Conservation (phyloP, 768 basidiomycete genomes). For the Trametes cinnabarina region DNA sequence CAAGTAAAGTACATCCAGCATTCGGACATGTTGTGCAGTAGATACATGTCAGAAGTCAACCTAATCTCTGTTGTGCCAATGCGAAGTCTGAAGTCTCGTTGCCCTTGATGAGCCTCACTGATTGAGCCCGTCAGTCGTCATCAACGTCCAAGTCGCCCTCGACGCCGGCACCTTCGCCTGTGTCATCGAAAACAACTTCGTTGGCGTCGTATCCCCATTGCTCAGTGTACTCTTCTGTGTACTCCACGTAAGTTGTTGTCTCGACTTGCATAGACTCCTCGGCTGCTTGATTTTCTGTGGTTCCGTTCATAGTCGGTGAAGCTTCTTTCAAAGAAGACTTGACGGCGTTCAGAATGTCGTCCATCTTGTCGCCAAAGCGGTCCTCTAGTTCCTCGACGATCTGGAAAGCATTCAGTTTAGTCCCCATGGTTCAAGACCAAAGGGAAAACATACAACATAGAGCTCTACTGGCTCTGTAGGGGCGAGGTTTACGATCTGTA, state of each 20-base stretch:
- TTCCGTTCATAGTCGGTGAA: background rate
- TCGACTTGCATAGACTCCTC: slow-evolving; percentile 8
- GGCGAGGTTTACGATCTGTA: slow-evolving; percentile 88
- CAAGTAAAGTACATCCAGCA: slow-evolving; percentile 6
- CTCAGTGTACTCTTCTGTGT: slow-evolving; percentile 20
- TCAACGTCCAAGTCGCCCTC: slow-evolving; percentile 74
- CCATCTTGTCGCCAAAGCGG: slow-evolving; percentile 67
- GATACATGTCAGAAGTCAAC: slow-evolving; percentile 15
- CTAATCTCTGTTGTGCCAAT: slow-evolving; percentile 16
- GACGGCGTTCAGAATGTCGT: slow-evolving; percentile 62
- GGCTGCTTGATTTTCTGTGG: background rate
- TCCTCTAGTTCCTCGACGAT: slow-evolving; percentile 91
- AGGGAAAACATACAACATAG: slow-evolving; percentile 60
- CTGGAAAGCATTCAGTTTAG: slow-evolving; percentile 39
- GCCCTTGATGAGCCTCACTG: background rate
- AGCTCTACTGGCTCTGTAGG: slow-evolving; percentile 82
- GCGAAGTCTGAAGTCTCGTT: background rate
- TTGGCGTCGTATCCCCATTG: slow-evolving; percentile 44
- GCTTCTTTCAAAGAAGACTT: slow-evolving; percentile 38
- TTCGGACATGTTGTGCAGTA: slow-evolving; percentile 20
- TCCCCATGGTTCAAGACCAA: background rate
- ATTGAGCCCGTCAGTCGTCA: slow-evolving; percentile 39
- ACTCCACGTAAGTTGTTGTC: slow-evolving; percentile 12
- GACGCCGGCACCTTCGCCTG: slow-evolving; percentile 61
- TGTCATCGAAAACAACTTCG: slow-evolving; percentile 62